A percentile compares a stretch with the other conserved stretches of the same genome.
These are phyloP conservation scores for Heteromeles arbutifolia DNA, from an alignment of 306 rosid species.

Conservation along the genomic window DNA sequence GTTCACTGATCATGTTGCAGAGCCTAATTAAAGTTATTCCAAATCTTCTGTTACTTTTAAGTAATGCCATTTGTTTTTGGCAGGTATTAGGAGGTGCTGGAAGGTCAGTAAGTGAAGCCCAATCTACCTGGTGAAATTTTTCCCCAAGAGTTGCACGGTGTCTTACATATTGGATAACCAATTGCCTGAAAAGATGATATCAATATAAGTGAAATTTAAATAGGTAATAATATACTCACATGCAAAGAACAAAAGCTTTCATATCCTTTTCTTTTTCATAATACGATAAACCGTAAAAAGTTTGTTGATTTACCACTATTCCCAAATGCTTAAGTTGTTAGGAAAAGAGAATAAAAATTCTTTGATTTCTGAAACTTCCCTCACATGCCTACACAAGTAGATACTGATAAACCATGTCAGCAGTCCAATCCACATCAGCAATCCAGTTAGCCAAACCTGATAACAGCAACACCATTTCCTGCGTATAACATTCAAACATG, in stretches of 20 bases:
- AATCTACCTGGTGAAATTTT: slow-evolving; percentile 58
- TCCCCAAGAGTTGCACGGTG: slow-evolving; percentile 75
- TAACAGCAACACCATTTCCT: too few relatives aligned
- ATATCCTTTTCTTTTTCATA: not conserved
- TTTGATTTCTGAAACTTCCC: not conserved
- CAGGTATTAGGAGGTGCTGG: slow-evolving; percentile 71
- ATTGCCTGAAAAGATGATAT: slow-evolving; percentile 49
- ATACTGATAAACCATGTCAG: too few relatives aligned
- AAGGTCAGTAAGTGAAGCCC: slow-evolving; percentile 65
- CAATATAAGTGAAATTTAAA: slow-evolving; percentile 15
- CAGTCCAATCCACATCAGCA: too few relatives aligned
- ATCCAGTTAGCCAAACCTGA: too few relatives aligned
- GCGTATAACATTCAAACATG: too few relatives aligned
- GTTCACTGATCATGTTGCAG: slow-evolving; percentile 68
- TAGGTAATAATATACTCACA: slow-evolving; percentile 1
- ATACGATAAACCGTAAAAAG: not conserved
- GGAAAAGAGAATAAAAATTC: not conserved
- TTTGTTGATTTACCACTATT: not conserved
- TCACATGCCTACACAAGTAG: not conserved
- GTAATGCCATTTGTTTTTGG: slow-evolving; percentile 60
- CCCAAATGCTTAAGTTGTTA: not conserved
- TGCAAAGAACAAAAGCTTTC: too few relatives aligned
- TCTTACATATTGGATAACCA: slow-evolving; percentile 78
- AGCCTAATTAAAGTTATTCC: slow-evolving; percentile 75
- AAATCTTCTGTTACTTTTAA: slow-evolving; percentile 45